Evolutionary conservation across 106 monocot genomes (phyloP), one percentile per base, ranked within the genome.

Genomic region (Allium fistulosum): DNA sequence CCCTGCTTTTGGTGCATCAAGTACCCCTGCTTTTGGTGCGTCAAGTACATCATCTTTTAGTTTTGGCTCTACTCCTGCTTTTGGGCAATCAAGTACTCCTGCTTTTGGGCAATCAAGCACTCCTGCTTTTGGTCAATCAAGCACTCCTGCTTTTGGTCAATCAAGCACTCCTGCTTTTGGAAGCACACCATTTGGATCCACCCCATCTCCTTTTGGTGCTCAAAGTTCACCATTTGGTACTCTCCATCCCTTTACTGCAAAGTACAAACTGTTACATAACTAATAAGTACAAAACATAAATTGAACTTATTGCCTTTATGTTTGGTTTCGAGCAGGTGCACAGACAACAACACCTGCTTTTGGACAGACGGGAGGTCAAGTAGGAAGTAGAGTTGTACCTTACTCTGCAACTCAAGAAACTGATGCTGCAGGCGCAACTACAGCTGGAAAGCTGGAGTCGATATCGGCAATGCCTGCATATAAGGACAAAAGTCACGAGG

Each of bases 391-490:
- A 74, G 61, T 78, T 63, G 80, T 79, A 68, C 61, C 86, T 53
- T 96, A 84, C 63, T 63, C 76, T 59, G 66, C 88, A 65, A 92
- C 92, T 63, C 69, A 80, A 51, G 96, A 96, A 60, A 61, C 62
- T 53, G 92, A 85, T 81, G 83, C 72, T 57, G 78, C 45, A 50
- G 76, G 85, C 46, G 69, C 84, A 46, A 80, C 75, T 59, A 62
- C 87, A 74, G 69, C 87, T 75, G 92, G 83, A 61, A 97, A 92
- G 75, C 59, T 97, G 65, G 97, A 97, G 51, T 97, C 97, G 17
- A 90, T 97, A 71, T 97, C 97, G 9, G 92, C 97, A 12, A 97
- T 97, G 97, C 84, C 89, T 79, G 84, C 69, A 63, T 92, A 97
- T 69, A 97, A 92, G 57, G 92, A 90, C 49, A 97, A 97, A 79